These are phyloP conservation scores for Podila clonocystis DNA, from an alignment of 192 early-diverging fungal species.

Conservation along the genomic window DNA sequence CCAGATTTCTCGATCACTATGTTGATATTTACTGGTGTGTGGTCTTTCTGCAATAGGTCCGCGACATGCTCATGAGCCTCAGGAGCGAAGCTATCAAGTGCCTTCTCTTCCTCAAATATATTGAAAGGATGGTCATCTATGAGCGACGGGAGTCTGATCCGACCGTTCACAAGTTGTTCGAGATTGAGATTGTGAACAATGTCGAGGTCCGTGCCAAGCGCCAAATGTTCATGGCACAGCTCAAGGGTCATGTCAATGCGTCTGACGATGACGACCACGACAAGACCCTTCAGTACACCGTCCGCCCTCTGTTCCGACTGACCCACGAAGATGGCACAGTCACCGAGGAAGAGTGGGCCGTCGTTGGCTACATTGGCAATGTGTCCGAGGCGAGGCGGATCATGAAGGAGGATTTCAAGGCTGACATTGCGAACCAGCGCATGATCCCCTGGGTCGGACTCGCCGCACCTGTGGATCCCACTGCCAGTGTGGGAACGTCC, in stretches of 20 bases:
- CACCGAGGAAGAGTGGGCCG: constrained; percentile 13
- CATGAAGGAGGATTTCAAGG: constrained; percentile 10
- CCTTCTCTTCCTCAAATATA: constrained; percentile 43
- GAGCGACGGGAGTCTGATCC: constrained; percentile 16
- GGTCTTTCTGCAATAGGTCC: constrained; percentile 4
- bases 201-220: constrained; percentile 16
- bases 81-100: constrained; percentile 32
- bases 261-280: not conserved
- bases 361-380: constrained; percentile 29
- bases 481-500: constrained; percentile 2
- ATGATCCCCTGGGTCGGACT: constrained; percentile 54
- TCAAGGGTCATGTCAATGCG: constrained; percentile 7
- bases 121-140: constrained; percentile 45
- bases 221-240: not conserved
- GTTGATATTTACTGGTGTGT: not conserved
- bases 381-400: not conserved
- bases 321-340: constrained; percentile 15
- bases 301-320: constrained; percentile 13
- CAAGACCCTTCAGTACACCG: constrained; percentile 10
- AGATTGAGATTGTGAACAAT: constrained; percentile 34
- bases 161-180: constrained; percentile 11
- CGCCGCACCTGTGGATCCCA: constrained; percentile 18
- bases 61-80: constrained; percentile 30
- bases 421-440: constrained; percentile 15
- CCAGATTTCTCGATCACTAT: not conserved